A percentile compares a stretch with the other conserved stretches of the same genome.
phyloP scores from a whole-genome alignment of 805 yeast species.

The Saccharomycopsis sp. region DNA sequence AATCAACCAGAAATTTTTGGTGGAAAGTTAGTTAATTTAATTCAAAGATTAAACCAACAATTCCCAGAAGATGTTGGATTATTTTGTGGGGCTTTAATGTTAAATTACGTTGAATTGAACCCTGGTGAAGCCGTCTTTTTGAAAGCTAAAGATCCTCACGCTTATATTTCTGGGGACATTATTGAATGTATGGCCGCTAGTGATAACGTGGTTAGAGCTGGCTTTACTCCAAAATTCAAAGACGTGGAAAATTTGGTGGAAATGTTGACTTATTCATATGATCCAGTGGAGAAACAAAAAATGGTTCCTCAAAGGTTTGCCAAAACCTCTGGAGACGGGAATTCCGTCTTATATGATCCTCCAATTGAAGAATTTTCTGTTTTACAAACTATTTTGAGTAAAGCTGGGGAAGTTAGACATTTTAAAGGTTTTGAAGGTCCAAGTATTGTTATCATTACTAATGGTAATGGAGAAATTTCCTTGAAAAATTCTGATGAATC shows the following conservation, averaged over 20 bases:
- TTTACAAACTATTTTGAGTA: conserved; percentile 62
- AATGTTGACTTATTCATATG: conserved; percentile 84
- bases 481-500: conserved; percentile 24
- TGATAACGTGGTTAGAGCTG: conserved; percentile 96
- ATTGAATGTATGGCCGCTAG: conserved; percentile 99
- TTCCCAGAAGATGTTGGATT: conserved; percentile 92
- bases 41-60: conserved; percentile 70
- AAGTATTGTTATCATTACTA: conserved; percentile 72
- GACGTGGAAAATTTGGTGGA: conserved; percentile 84
- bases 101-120: conserved; percentile 74
- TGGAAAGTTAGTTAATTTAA: conserved; percentile 54
- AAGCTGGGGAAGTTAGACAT: conserved; percentile 39
- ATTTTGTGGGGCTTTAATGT: conserved; percentile 88
- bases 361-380: conserved; percentile 96
- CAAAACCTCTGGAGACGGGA: conserved; percentile 58
- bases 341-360: conserved; percentile 70
- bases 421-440: conserved; percentile 72
- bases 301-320: conserved; percentile 47
- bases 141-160: conserved; percentile 97
- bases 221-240: conserved; percentile 98
- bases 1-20: conserved; percentile 44
- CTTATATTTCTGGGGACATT: conserved; percentile 93
- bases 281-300: conserved; percentile 87
- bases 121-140: conserved; percentile 95
- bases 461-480: conserved; percentile 58